Percentiles rank a stretch among this genome's conserved stretches.
Evolutionary conservation across 345 rosid genomes (phyloP).

Genomic region (Passiflora organensis): DNA sequence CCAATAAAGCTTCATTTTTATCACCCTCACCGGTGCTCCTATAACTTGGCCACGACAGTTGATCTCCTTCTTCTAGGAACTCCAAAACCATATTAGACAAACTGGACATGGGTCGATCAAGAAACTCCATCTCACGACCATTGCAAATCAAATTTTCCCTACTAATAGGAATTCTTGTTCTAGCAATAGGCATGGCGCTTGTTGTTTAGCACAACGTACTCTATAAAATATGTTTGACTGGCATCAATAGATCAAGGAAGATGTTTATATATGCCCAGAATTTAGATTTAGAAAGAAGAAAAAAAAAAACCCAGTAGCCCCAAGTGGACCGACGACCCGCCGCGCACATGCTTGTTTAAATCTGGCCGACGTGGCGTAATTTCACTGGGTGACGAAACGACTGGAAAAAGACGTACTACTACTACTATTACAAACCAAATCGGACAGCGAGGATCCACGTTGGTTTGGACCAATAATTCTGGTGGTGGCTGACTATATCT

Average conservation of each 20-base stretch:
- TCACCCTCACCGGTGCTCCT: not conserved
- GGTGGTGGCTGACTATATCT: not conserved
- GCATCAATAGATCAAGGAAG: not conserved
- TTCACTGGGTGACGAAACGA: slow-evolving; percentile 8
- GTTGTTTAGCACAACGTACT: too few species aligned
- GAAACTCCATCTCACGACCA: not conserved
- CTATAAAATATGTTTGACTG: not conserved
- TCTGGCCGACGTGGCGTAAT: not conserved
- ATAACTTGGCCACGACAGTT: not conserved
- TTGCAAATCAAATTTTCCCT: not conserved
- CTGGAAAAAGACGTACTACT: too few species aligned
- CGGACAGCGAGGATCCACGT: slow-evolving; percentile 31
- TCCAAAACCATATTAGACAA: slow-evolving; percentile 24
- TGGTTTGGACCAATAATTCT: slow-evolving; percentile 16
- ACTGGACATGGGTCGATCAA: slow-evolving; percentile 5
- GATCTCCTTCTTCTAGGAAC: slow-evolving; percentile 17
- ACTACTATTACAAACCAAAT: not conserved
- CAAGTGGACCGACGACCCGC: slow-evolving; percentile 13
- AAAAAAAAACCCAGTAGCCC: slow-evolving; percentile 1
- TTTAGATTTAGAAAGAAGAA: not conserved
- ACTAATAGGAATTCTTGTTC: slow-evolving; percentile 13
- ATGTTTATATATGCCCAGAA: slow-evolving; percentile 13
- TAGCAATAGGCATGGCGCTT: slow-evolving; percentile 5
- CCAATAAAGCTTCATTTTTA: slow-evolving; percentile 8
- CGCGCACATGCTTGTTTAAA: slow-evolving; percentile 13